Evolutionary conservation across 768 basidiomycete species (phyloP).

Genomic region (Amanita molliuscula): DNA sequence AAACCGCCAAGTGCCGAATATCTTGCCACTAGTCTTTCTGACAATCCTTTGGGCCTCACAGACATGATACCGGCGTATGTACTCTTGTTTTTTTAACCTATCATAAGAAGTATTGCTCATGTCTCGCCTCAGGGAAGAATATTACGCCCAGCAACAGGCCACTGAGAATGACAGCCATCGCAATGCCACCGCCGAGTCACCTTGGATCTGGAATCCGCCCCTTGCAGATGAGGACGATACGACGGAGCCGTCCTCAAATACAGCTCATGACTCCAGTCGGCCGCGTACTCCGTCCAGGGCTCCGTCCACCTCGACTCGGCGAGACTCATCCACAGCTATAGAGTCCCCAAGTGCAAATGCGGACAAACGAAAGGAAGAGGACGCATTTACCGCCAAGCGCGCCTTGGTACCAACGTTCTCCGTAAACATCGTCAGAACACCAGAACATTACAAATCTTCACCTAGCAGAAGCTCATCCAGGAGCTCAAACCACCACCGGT

Average conservation of each 20-base stretch:
- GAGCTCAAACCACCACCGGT: conserved; percentile 11
- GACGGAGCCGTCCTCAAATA: conserved; percentile 16
- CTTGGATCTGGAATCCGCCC: conserved; percentile 65
- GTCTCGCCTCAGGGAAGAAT: neutral
- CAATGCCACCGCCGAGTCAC: conserved; percentile 30
- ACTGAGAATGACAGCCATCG: conserved; percentile 14
- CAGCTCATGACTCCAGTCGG: conserved; percentile 8
- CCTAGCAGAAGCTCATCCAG: conserved; percentile 13
- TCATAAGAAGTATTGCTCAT: neutral
- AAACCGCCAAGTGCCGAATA: conserved; percentile 57
- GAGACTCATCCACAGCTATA: neutral
- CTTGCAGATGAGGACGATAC: conserved; percentile 21
- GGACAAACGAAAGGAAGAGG: conserved; percentile 9
- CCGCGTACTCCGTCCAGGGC: conserved; percentile 2
- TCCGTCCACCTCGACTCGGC: neutral
- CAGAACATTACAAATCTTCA: conserved; percentile 40
- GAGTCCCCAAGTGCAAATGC: neutral
- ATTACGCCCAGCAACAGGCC: conserved; percentile 13
- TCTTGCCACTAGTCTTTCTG: conserved; percentile 41
- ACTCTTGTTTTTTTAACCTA: neutral
- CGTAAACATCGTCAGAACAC: conserved; percentile 57
- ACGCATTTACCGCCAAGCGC: conserved; percentile 35
- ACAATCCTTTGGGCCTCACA: conserved; percentile 57
- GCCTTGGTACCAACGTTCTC: conserved; percentile 63
- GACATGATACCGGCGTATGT: conserved; percentile 59